These are phyloP conservation scores for Zygosaccharomyces siamensis DNA, from an alignment of 805 yeast genomes.

Conservation along the genomic window DNA sequence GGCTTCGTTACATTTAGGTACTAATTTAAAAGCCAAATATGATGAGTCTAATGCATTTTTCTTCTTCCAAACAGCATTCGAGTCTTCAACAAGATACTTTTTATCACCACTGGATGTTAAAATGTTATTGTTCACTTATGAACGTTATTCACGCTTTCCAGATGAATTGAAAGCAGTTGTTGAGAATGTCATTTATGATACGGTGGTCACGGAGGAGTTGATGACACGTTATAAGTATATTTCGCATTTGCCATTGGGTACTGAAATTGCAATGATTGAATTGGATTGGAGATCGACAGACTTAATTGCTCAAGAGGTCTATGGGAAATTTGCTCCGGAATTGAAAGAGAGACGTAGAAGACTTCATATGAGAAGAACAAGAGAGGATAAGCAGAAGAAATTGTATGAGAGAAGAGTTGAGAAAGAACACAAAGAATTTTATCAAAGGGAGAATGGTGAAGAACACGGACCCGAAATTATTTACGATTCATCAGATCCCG, in stretches of 20 bases:
- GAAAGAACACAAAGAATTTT: slow-evolving; percentile 52
- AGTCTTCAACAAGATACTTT: slow-evolving; percentile 59
- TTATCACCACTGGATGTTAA: slow-evolving; percentile 77
- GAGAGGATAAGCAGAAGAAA: slow-evolving; percentile 57
- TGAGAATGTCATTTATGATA: slow-evolving; percentile 66
- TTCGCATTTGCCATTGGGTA: slow-evolving; percentile 78
- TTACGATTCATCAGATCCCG: slow-evolving; percentile 1
- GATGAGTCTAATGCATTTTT: slow-evolving; percentile 49
- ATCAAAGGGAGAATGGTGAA: slow-evolving; percentile 52
- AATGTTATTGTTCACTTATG: slow-evolving; percentile 59
- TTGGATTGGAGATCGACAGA: slow-evolving; percentile 67
- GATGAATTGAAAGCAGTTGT: slow-evolving; percentile 53
- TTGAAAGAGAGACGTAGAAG: slow-evolving; percentile 52
- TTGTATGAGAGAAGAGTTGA: slow-evolving; percentile 57
- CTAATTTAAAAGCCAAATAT: slow-evolving; percentile 19
- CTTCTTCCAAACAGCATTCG: slow-evolving; percentile 75
- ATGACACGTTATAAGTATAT: slow-evolving; percentile 66
- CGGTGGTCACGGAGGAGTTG: slow-evolving; percentile 53
- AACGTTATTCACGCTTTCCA: slow-evolving; percentile 65
- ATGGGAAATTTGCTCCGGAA: slow-evolving; percentile 47
- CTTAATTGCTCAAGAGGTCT: slow-evolving; percentile 41
- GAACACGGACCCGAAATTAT: slow-evolving; percentile 5
- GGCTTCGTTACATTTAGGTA: slow-evolving; percentile 5
- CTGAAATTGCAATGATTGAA: slow-evolving; percentile 78
- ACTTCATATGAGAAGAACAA: slow-evolving; percentile 44